Evolutionary conservation across 441 rosid genomes (phyloP).

Genomic region (Lepidium campestre): DNA sequence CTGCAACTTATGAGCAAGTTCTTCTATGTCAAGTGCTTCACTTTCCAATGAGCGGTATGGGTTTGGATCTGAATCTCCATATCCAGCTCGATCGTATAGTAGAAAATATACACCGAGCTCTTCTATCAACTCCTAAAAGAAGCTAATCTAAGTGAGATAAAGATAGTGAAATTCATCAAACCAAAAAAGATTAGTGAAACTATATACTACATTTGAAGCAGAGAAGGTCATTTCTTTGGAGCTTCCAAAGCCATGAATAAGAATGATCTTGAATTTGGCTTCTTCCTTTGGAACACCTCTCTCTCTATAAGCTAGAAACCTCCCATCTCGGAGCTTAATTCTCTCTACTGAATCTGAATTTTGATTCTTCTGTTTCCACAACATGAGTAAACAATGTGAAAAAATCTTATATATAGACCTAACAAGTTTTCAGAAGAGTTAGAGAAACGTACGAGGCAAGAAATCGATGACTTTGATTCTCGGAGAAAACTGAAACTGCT

Average conservation of each 20-base stretch:
- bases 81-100: conserved; percentile 46
- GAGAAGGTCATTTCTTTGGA: conserved; percentile 66
- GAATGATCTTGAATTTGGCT: conserved; percentile 49
- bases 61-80: conserved; percentile 26
- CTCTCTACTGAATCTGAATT: conserved; percentile 17
- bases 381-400: not conserved
- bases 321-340: conserved; percentile 60
- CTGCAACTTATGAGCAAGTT: conserved; percentile 3
- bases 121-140: conserved; percentile 41
- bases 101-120: conserved; percentile 41
- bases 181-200: not conserved
- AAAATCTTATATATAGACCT: not conserved
- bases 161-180: not conserved
- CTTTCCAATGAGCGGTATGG: not conserved
- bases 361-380: conserved; percentile 4
- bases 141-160: conserved; percentile 2
- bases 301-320: conserved; percentile 64
- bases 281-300: conserved; percentile 49
- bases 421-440: not conserved
- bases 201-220: conserved; percentile 31
- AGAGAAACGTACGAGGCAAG: conserved; percentile 10
- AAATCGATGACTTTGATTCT: conserved; percentile 4
- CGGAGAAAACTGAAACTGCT: not conserved
- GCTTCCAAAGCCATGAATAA: conserved; percentile 42
- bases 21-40: conserved; percentile 6